Percentiles rank a stretch among this genome's conserved stretches.
phyloP scores from a whole-genome alignment of 2,329 filamentous ascomycete species.

The Colletotrichum orbiculare region DNA sequence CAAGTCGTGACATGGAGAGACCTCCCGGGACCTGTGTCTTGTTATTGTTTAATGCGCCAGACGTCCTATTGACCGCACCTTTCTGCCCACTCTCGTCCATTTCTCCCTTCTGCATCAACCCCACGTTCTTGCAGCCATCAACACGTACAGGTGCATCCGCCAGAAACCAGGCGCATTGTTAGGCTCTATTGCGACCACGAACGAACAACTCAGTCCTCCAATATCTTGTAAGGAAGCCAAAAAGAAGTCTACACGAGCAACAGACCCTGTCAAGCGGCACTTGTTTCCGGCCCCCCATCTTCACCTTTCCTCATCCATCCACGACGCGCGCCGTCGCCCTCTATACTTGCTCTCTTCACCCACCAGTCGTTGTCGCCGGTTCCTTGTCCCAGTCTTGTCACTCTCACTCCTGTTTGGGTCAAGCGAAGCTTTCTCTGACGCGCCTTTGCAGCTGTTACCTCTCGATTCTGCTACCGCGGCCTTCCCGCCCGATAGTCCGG shows the following conservation, averaged over 20 bases:
- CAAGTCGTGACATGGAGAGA: constrained; percentile 11
- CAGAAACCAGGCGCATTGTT: constrained; percentile 37
- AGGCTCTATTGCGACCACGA: constrained; percentile 37
- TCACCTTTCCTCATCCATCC: constrained; percentile 25
- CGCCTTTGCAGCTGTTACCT: constrained; percentile 48
- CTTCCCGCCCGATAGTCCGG: constrained; percentile 35
- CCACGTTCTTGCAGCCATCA: constrained; percentile 48
- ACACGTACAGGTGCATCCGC: constrained; percentile 41
- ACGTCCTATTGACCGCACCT: constrained; percentile 39
- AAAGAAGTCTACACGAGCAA: background rate
- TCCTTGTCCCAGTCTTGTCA: constrained; percentile 19
- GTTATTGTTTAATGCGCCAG: constrained; percentile 36
- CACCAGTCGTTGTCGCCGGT: constrained; percentile 24
- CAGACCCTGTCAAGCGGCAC: constrained; percentile 32
- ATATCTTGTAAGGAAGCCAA: constrained; percentile 30
- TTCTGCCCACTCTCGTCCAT: constrained; percentile 37
- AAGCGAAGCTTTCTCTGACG: constrained; percentile 48
- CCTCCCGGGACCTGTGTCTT: constrained; percentile 27
- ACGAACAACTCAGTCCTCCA: constrained; percentile 38
- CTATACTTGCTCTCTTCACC: constrained; percentile 20
- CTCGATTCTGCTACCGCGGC: constrained; percentile 31
- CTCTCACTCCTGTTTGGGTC: constrained; percentile 26
- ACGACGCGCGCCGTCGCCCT: constrained; percentile 27
- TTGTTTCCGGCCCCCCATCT: constrained; percentile 23
- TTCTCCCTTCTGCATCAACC: constrained; percentile 50